Percentiles rank a stretch among this genome's conserved stretches.
Conservation (phyloP, 78 protist genomes). For the Dictyostelium capitatum region DNA sequence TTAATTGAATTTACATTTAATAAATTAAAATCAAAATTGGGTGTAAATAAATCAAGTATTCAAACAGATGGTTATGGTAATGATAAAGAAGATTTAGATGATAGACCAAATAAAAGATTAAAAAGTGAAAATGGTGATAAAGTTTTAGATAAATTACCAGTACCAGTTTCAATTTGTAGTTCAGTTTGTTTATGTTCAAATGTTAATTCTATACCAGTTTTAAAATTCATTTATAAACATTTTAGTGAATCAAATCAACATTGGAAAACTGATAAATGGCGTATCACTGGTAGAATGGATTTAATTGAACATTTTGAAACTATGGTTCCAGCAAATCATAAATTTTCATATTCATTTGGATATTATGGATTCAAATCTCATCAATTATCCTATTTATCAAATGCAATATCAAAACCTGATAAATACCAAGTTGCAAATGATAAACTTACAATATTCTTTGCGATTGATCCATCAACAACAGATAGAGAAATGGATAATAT, state of each 20-base stretch:
- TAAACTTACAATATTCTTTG: neutral
- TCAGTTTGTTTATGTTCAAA: neutral
- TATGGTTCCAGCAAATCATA: neutral
- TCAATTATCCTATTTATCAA: neutral
- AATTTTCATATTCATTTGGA: neutral
- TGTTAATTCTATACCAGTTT: neutral
- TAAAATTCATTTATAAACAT: neutral
- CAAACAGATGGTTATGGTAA: too few species aligned
- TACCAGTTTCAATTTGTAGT: too few species aligned
- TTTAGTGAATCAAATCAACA: neutral
- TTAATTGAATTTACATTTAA: neutral
- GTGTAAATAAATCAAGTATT: too few species aligned
- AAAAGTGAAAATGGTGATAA: too few species aligned
- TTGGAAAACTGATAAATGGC: neutral
- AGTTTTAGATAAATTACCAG: too few species aligned
- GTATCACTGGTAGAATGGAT: constrained; percentile 8
- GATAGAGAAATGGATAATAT: neutral
- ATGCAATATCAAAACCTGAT: neutral
- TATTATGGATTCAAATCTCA: neutral
- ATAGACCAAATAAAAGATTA: too few species aligned
- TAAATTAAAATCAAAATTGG: neutral
- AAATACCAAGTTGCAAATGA: neutral
- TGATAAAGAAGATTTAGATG: too few species aligned
- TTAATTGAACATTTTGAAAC: neutral
- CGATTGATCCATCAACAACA: neutral